Evolutionary conservation across 2,329 filamentous ascomycete genomes (phyloP), one percentile per base, ranked within the genome.

Genomic region (Fusarium nurragi): DNA sequence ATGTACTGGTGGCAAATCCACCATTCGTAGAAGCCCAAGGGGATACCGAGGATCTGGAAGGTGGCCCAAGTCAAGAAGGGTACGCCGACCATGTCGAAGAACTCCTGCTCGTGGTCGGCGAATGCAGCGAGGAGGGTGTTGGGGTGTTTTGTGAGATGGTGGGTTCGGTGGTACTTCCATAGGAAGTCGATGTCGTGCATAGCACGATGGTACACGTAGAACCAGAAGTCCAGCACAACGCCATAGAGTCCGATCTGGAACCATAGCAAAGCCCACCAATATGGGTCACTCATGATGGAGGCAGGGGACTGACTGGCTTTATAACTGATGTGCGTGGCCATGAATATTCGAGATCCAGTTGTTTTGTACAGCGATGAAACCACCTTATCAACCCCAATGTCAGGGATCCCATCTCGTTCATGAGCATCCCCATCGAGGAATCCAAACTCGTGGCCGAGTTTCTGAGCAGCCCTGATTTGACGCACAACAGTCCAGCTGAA

Each of bases 1-100:
- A 65, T 55, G n/a, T 65, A 65, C 32, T 65, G 61, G 23, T 65
- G 61, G 22, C 61, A 65, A 6, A 65, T 54, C 61, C 61, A 65
- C 61, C 61, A 65, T 1, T 65, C 61, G 4, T 65, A 65, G 6
- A 48, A 65, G 23, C 59, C 61, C 2, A 65, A 16, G 1, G 59
- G 61, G 4, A 65, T 59, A 2, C 59, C 49, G 5, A 64, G 6
- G 16, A 39, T 34, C 13, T 26, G 34, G n/a, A 65, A 65, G 1
- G 61, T 60, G 16, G 14, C 14, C 53, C 45, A 65, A 1, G 61
- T 65, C 5, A 65, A 32, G 9, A 65, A 64, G 0, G 61, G 61
- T 5, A 65, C 43, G 16, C 54, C 61, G 1, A 65, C 49, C 61
- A 65, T 65, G 38, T 65, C 61, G 22, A 65, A 65, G n/a, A 65